Evolutionary conservation across 2,329 filamentous ascomycete species (phyloP).

Genomic region (Zasmidium angulare): DNA sequence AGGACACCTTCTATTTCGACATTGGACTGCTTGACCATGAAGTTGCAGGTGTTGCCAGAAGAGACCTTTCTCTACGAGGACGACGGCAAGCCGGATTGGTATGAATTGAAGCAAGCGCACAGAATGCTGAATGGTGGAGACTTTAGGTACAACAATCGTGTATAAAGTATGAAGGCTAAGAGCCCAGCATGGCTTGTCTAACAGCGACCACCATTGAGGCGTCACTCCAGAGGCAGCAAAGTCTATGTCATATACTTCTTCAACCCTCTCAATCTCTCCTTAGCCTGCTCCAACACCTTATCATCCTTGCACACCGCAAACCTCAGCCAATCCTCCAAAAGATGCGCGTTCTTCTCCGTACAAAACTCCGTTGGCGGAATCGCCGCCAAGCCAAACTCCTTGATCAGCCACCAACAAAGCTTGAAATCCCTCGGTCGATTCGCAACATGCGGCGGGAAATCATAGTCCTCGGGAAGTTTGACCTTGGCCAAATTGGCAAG

Average conservation of each 20-base stretch:
- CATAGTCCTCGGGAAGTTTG: conserved; percentile 76
- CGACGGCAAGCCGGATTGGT: conserved; percentile 6
- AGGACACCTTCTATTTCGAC: background rate
- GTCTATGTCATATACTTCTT: conserved; percentile 48
- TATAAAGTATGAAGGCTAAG: no score
- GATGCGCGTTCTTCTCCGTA: conserved; percentile 75
- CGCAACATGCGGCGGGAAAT: conserved; percentile 86
- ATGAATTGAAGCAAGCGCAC: background rate
- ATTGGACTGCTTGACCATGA: conserved; percentile 4
- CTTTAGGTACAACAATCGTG: background rate
- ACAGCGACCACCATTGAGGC: background rate
- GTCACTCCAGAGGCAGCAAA: background rate
- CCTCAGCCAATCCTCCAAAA: conserved; percentile 89
- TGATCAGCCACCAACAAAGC: conserved; percentile 94
- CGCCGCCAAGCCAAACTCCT: conserved; percentile 90
- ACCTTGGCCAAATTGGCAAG: conserved; percentile 91
- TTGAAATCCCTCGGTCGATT: conserved; percentile 88
- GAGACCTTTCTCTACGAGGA: conserved; percentile 2
- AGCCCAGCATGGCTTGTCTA: no score
- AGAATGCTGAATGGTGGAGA: background rate
- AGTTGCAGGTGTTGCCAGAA: background rate
- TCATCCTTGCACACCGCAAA: conserved; percentile 98
- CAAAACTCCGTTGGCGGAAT: conserved; percentile 98
- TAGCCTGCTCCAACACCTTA: conserved; percentile 60
- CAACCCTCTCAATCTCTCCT: conserved; percentile 50